phyloP scores from a whole-genome alignment of 176 grass and related monocot species.

The Neostapfia colusana region DNA sequence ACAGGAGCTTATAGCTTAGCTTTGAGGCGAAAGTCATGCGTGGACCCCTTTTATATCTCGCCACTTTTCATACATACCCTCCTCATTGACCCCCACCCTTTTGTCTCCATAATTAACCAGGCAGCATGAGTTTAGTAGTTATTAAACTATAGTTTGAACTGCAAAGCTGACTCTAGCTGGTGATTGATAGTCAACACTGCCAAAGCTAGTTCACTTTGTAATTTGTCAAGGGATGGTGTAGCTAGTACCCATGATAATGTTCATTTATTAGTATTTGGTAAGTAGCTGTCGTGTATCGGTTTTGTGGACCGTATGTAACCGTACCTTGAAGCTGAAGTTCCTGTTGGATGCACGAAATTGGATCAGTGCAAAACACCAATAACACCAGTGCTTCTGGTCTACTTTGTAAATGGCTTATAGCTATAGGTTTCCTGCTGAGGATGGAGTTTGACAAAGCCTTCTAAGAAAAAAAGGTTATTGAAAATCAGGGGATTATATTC shows the following conservation, averaged over 20 bases:
- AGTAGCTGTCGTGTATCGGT: neutral
- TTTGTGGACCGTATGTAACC: neutral
- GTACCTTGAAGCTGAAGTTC: neutral
- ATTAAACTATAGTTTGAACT: too few species aligned
- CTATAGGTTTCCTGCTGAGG: too few species aligned
- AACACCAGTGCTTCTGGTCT: too few species aligned
- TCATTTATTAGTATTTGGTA: neutral
- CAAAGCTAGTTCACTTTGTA: too few species aligned
- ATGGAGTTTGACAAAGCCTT: too few species aligned
- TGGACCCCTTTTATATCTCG: neutral
- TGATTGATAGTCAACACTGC: neutral
- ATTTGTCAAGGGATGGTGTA: neutral
- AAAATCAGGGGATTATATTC: too few species aligned
- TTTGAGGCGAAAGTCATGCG: conserved; percentile 37
- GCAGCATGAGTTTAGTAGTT: too few species aligned
- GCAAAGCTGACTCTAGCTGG: neutral
- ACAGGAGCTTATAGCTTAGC: conserved; percentile 29
- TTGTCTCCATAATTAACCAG: neutral
- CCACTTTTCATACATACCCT: conserved; percentile 8
- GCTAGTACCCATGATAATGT: neutral
- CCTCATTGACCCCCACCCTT: neutral
- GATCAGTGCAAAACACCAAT: too few species aligned
- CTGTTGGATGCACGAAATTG: too few species aligned
- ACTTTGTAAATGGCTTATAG: too few species aligned
- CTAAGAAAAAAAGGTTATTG: too few species aligned